Conservation (phyloP, 2,329 filamentous ascomycete species). For the Xylaria sp. region DNA sequence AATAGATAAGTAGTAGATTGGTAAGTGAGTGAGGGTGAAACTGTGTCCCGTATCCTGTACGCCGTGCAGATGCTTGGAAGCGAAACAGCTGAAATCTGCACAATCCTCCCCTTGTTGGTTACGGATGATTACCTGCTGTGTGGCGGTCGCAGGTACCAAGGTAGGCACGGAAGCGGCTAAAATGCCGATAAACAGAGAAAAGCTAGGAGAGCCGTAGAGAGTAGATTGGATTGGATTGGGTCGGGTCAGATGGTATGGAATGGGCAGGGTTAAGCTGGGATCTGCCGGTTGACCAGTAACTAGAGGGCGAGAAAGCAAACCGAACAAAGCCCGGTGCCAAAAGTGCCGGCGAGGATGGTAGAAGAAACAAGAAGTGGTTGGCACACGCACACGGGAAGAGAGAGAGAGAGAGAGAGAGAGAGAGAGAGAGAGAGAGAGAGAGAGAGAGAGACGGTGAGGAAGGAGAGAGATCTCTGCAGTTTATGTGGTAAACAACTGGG, state of each 20-base stretch:
- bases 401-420: neutral
- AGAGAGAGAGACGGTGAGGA: neutral
- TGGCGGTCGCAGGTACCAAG: constrained; percentile 1
- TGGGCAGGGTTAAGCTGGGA: neutral
- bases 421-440: neutral
- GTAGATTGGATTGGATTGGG: neutral
- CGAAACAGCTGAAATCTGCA: constrained; percentile 9
- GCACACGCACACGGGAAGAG: neutral
- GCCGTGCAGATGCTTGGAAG: constrained; percentile 3
- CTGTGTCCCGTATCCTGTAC: neutral
- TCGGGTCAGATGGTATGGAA: neutral
- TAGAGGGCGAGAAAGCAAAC: neutral
- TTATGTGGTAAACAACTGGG: neutral
- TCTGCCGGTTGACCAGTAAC: neutral
- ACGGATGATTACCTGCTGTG: neutral
- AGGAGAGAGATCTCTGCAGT: constrained; percentile 1
- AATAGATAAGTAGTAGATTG: neutral
- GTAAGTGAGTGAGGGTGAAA: neutral
- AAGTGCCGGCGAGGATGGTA: neutral
- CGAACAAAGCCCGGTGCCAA: neutral
- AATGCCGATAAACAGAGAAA: constrained; percentile 6
- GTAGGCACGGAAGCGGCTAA: constrained; percentile 19
- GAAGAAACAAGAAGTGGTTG: neutral
- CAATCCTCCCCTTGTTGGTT: neutral
- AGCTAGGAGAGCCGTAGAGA: neutral